Base-by-base conservation (phyloP, 176 grass and related monocot species). In the Olyra latifolia region DNA sequence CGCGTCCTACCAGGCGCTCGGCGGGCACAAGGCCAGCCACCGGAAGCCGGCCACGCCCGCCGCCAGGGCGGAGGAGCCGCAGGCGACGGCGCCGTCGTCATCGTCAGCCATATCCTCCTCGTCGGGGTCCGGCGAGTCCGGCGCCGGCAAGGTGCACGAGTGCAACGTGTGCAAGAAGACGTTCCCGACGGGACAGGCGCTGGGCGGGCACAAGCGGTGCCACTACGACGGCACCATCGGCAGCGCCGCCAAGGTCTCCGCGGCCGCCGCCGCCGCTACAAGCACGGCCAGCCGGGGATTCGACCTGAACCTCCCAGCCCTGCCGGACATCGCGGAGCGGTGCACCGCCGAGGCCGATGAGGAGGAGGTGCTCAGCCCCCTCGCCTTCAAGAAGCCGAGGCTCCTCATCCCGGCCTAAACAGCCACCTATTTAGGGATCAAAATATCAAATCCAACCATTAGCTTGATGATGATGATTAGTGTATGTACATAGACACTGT, bases 11-110 rank as follows among this genome's bases (percentile, higher is more conserved):
- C 94, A 97, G 80, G 94, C 94, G 29, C 89, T 94, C 17, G 94
- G 94, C 6, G 94, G 94, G 0, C 94, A 97, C 86, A 97, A 91
- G 87, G 84, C 94, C 1, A 97, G 94, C 87, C 94, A 97, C 83
- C 91, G 94, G 19, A 94, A 74, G 73, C 66, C 66, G 0, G 35
- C 82, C 12, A 7, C 57, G 38, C 3, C 19, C 22, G 35, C 4
- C 4, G 46, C 10, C 41, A 38, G 16, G 15, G 66, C 56, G 16
- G 78, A 80, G 39, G 67, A 61, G 53, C 25, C 79, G 66, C 38
- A 11, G 66, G 11, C 29, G 3, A 5, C 10, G 12, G 77, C 20
- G 16, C 39, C 75, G 2, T 28, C 80, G 20, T 71, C 85, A 7
- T 91, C 91, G 0, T 62, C 84, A 0, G 66, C 81, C 12, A 78